Base-by-base conservation (phyloP, 2,329 filamentous ascomycete genomes). In the Xylaria sp. region DNA sequence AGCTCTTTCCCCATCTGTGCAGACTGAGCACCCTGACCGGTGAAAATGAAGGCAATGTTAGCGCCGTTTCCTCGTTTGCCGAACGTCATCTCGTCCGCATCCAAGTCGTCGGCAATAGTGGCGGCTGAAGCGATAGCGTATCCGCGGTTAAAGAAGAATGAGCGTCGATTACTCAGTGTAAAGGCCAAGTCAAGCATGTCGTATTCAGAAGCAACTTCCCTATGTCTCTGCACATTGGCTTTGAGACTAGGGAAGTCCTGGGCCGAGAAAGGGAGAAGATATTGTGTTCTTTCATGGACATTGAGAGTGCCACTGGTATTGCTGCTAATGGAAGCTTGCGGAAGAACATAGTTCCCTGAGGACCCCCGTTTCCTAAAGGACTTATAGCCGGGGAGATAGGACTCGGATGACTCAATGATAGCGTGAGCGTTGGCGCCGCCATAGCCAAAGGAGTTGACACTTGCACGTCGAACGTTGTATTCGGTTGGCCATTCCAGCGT, bases 1-100 rank as follows among this genome's bases (percentile, higher is more conserved):
- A 66, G 76, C 71, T 82, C 80, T 25, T 75, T 74, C 12, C 82
- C 83, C 83, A 85, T 84, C 56, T 78, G 74, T 1, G 62, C 62
- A 2, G 28, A 37, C 56, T 68, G 65, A 8, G 65, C 63, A 2
- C 66, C 69, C 20, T 71, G 69, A 1, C 69, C 69, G 1, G 69
- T 71, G 50, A 71, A 71, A 9, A 71, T 52, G 18, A 66, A 71
- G 15, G 51, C 62, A 39, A 71, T 58, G 2, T 46, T 59, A 1
- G 59, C 39, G 5, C 52, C 37, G 13, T 52, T 58, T 3, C 51
- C 41, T 62, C 37, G 15, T 34, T 63, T 67, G 20, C 44, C 48
- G 7, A 60, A 55, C 7, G 41, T 68, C 55, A 59, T 46, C 20
- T 51, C 18, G 32, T 64, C 41, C 13, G 58, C 10, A 2, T 69